These are phyloP conservation scores for Sclerotinia sclerotiorum DNA, from an alignment of 2,329 filamentous ascomycete species.

Conservation along the genomic window DNA sequence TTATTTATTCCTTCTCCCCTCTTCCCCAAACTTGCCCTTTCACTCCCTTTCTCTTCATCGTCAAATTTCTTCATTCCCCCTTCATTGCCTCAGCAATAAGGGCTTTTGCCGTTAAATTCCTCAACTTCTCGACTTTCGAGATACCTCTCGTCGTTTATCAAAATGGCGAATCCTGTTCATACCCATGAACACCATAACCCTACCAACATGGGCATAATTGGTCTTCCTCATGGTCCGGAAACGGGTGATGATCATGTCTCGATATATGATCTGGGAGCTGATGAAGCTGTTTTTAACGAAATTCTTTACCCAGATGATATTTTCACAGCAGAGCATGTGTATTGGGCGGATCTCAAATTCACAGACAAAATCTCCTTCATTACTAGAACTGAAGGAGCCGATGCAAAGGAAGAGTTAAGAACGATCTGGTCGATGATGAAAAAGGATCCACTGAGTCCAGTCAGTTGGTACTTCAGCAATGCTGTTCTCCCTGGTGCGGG, in stretches of 20 bases:
- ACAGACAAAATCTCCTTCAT: conserved; percentile 73
- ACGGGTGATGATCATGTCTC: conserved; percentile 38
- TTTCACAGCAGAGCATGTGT: conserved; percentile 77
- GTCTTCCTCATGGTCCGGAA: conserved; percentile 39
- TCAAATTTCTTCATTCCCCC: background rate
- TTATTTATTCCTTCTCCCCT: background rate
- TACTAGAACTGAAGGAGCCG: conserved; percentile 66
- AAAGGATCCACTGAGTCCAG: conserved; percentile 76
- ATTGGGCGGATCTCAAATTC: conserved; percentile 88
- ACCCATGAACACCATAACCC: conserved; percentile 37
- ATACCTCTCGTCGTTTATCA: background rate
- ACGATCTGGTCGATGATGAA: conserved; percentile 78
- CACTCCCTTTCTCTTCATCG: background rate
- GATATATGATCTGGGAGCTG: conserved; percentile 38
- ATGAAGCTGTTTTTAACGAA: conserved; percentile 68
- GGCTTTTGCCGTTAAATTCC: conserved; percentile 9
- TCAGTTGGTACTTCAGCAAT: conserved; percentile 86
- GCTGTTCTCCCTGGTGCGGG: conserved; percentile 91
- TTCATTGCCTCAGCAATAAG: conserved; percentile 15
- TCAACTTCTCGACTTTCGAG: background rate
- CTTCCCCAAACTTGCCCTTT: background rate
- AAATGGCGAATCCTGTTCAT: conserved; percentile 33
- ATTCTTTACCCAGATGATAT: conserved; percentile 86
- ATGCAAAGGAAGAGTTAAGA: conserved; percentile 65
- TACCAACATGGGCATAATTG: conserved; percentile 33